These are phyloP conservation scores for Kodamaea restingae DNA, from an alignment of 805 yeast genomes.

Conservation along the genomic window DNA sequence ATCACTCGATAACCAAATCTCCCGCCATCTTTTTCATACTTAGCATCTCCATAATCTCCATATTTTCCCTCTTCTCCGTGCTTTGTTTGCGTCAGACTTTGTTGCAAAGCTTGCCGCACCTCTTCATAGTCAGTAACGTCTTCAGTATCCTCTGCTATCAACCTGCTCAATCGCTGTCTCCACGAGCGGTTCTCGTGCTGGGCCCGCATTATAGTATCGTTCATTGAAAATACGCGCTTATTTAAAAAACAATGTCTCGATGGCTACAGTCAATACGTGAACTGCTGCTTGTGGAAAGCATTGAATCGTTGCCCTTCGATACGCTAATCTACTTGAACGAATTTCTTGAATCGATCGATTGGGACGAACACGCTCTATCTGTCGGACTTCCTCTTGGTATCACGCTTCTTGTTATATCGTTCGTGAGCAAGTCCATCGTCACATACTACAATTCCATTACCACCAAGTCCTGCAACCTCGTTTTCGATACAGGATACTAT, in stretches of 20 bases:
- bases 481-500: slow-evolving; percentile 34
- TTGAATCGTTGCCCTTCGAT: slow-evolving; percentile 34
- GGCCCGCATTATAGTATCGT: slow-evolving; percentile 8
- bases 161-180: slow-evolving; percentile 6
- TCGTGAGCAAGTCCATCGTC: slow-evolving; percentile 20
- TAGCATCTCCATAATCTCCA: background rate
- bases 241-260: background rate
- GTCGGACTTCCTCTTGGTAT: slow-evolving; percentile 31
- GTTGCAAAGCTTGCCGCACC: background rate
- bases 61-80: background rate
- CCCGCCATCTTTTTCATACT: background rate
- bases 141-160: slow-evolving; percentile 9
- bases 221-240: background rate
- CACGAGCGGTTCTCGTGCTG: slow-evolving; percentile 10
- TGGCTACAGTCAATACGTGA: slow-evolving; percentile 16
- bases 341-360: slow-evolving; percentile 34
- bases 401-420: slow-evolving; percentile 15
- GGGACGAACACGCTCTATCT: slow-evolving; percentile 35
- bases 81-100: background rate
- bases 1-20: no score
- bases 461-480: slow-evolving; percentile 25
- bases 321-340: slow-evolving; percentile 34
- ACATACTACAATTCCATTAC: slow-evolving; percentile 24
- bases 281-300: slow-evolving; percentile 27
- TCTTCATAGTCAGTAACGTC: slow-evolving; percentile 8